These are phyloP conservation scores for Russula vinacea DNA, from an alignment of 768 basidiomycete species.

Conservation along the genomic window DNA sequence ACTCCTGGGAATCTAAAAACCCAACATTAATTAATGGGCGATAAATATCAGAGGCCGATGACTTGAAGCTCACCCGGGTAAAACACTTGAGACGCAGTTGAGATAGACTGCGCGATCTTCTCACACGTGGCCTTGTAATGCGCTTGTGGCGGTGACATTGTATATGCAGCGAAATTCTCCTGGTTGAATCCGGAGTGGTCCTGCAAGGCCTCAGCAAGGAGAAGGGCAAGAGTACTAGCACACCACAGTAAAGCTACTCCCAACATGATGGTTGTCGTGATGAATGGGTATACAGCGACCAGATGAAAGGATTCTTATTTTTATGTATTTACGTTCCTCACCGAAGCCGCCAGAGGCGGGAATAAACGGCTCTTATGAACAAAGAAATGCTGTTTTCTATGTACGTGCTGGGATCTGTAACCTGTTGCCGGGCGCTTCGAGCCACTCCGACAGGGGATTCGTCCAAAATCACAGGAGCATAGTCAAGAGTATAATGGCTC, in stretches of 20 bases:
- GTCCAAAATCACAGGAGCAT: too few relatives aligned
- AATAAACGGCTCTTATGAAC: too few relatives aligned
- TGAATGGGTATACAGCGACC: too few relatives aligned
- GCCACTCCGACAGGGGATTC: too few relatives aligned
- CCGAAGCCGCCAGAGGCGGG: too few relatives aligned
- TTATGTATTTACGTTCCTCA: too few relatives aligned
- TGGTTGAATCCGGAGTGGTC: not conserved
- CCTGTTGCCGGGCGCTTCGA: too few relatives aligned
- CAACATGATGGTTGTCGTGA: not conserved
- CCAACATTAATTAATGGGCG: too few relatives aligned
- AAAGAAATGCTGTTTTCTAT: too few relatives aligned
- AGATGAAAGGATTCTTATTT: too few relatives aligned
- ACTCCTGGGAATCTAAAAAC: conserved; percentile 19
- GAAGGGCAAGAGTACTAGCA: not conserved
- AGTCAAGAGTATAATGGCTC: too few relatives aligned
- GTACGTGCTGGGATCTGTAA: too few relatives aligned
- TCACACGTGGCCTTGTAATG: not conserved
- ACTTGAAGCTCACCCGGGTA: not conserved
- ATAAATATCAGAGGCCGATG: not conserved
- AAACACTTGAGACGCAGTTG: conserved; percentile 7
- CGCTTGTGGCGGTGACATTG: not conserved
- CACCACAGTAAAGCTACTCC: not conserved
- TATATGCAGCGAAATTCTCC: not conserved
- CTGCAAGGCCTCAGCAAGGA: not conserved
- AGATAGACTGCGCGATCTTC: not conserved